Evolutionary conservation across 345 rosid species (phyloP).

Genomic region (Eucalyptus camaldulensis): DNA sequence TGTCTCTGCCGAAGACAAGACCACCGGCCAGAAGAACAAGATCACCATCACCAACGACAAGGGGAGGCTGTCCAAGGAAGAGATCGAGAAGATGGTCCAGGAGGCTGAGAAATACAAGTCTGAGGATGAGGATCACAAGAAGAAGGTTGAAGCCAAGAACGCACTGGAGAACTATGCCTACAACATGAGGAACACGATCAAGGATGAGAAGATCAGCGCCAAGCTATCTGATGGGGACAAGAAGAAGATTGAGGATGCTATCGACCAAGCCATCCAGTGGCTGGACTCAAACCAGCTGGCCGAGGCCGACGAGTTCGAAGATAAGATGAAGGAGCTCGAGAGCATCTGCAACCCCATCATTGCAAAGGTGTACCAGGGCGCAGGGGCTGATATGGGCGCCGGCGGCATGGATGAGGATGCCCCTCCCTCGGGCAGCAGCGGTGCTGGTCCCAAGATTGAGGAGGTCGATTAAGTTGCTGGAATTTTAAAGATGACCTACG

Average conservation of each 20-base stretch:
- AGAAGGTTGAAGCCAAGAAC: constrained; percentile 59
- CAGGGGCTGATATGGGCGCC: constrained; percentile 27
- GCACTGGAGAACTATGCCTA: constrained; percentile 47
- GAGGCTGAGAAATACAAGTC: constrained; percentile 77
- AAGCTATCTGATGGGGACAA: constrained; percentile 43
- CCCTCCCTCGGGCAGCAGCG: constrained; percentile 30
- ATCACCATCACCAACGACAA: constrained; percentile 72
- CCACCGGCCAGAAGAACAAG: constrained; percentile 67
- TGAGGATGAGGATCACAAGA: constrained; percentile 66
- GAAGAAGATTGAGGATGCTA: constrained; percentile 74
- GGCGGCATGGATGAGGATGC: constrained; percentile 47
- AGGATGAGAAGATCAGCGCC: constrained; percentile 54
- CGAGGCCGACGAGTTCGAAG: constrained; percentile 62
- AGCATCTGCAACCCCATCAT: constrained; percentile 67
- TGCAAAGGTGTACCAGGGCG: constrained; percentile 67
- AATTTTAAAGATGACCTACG: neutral
- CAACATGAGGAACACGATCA: constrained; percentile 66
- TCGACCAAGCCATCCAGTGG: constrained; percentile 64
- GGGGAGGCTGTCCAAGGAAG: constrained; percentile 65
- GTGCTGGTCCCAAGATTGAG: constrained; percentile 52
- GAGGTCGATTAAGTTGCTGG: constrained; percentile 29
- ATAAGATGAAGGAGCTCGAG: constrained; percentile 72
- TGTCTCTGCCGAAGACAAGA: constrained; percentile 69
- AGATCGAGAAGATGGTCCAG: constrained; percentile 68
- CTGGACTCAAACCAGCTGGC: constrained; percentile 54